phyloP scores from a whole-genome alignment of 345 rosid genomes.

The Hirschfeldia incana region DNA sequence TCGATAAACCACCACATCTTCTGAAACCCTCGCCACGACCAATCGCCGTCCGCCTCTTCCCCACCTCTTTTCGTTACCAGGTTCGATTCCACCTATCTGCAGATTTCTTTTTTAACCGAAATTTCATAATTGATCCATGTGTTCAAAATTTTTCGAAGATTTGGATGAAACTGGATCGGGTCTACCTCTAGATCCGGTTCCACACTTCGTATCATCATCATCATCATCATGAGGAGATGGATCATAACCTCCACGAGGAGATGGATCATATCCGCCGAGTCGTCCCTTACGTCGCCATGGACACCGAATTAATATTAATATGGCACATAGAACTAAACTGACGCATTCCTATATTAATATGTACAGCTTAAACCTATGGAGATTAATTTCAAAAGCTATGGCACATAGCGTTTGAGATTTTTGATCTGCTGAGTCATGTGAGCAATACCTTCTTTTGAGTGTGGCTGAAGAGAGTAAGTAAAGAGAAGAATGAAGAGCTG shows the following conservation, averaged over 20 bases:
- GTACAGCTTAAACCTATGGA: neutral
- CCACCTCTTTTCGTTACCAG: neutral
- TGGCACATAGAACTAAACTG: neutral
- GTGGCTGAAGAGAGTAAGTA: neutral
- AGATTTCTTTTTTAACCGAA: slow-evolving; percentile 2
- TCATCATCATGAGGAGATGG: slow-evolving; percentile 70
- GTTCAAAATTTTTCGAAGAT: slow-evolving; percentile 20
- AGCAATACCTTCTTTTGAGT: neutral
- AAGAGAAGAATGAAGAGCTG: no score
- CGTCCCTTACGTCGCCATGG: slow-evolving; percentile 83
- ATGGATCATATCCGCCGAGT: slow-evolving; percentile 61
- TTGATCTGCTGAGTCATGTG: neutral
- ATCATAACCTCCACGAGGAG: slow-evolving; percentile 63
- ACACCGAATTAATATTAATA: slow-evolving; percentile 58
- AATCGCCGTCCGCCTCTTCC: slow-evolving; percentile 34
- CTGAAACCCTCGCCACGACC: slow-evolving; percentile 30
- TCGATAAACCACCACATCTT: slow-evolving; percentile 28
- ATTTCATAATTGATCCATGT: neutral
- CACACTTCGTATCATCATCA: neutral
- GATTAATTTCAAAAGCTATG: neutral
- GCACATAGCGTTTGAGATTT: neutral
- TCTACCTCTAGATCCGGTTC: slow-evolving; percentile 35
- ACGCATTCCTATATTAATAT: neutral
- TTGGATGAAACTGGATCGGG: slow-evolving; percentile 38
- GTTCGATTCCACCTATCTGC: slow-evolving; percentile 18